Evolutionary conservation across 2,329 filamentous ascomycete species (phyloP).

Genomic region (Cryphonectria nitschkei): DNA sequence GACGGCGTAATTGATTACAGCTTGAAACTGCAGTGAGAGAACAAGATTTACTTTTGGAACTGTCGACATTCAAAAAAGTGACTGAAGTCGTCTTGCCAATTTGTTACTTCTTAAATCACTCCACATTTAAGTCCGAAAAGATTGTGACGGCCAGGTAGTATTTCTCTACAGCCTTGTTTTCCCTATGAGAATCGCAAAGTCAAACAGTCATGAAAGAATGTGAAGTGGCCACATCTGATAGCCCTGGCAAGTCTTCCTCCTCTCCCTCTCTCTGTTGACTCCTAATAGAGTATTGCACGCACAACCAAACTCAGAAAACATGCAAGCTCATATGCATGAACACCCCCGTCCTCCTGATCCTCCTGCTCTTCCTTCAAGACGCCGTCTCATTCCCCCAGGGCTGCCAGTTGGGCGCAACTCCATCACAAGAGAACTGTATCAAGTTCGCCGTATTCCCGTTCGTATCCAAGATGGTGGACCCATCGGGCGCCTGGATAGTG

Average conservation of each 20-base stretch:
- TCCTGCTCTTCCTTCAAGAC: not conserved
- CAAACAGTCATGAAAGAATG: not conserved
- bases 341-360: too few species aligned
- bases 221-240: not conserved
- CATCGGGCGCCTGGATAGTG: constrained; percentile 8
- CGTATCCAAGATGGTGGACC: not conserved
- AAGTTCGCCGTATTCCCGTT: not conserved
- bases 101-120: not conserved
- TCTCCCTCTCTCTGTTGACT: not conserved
- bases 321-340: too few species aligned
- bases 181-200: not conserved
- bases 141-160: not conserved
- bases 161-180: not conserved
- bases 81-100: too few species aligned
- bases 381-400: not conserved
- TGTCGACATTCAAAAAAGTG: too few species aligned
- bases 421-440: constrained; percentile 7
- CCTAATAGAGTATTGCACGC: not conserved
- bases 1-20: too few species aligned
- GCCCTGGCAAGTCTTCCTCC: too few species aligned
- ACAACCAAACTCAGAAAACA: not conserved
- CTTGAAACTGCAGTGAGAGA: too few species aligned
- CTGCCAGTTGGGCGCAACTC: not conserved
- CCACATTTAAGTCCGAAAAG: not conserved
- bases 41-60: too few species aligned